Percentiles rank a stretch among this genome's conserved stretches.
phyloP scores from a whole-genome alignment of 768 basidiomycete genomes.

The Nidularia sp. region DNA sequence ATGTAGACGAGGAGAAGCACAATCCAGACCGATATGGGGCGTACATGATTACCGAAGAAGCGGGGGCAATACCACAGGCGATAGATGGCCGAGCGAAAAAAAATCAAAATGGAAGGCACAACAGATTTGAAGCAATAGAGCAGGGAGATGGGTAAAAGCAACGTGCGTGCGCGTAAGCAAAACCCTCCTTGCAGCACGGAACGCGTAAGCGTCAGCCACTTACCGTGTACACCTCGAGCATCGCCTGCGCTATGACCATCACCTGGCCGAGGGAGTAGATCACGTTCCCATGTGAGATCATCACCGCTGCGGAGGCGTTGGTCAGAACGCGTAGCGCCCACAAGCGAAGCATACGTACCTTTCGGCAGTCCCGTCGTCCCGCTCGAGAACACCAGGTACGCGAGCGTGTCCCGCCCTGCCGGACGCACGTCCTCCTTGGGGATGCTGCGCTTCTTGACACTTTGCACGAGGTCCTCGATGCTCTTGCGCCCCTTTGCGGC shows the following conservation, averaged over 20 bases:
- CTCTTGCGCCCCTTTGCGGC: conserved; percentile 31
- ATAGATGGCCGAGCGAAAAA: too few species aligned
- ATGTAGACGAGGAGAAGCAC: too few species aligned
- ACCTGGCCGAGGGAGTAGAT: conserved; percentile 38
- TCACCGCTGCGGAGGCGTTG: conserved; percentile 49
- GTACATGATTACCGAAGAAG: too few species aligned
- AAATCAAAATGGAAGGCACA: too few species aligned
- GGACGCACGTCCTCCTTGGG: conserved; percentile 38
- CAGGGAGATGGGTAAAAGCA: too few species aligned
- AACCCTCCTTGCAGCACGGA: background rate
- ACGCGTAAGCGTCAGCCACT: conserved; percentile 5
- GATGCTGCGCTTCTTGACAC: conserved; percentile 28
- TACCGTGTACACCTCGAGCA: conserved; percentile 33
- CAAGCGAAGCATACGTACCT: conserved; percentile 31
- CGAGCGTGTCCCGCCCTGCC: conserved; percentile 50
- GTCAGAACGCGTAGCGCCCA: background rate
- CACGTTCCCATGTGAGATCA: conserved; percentile 69
- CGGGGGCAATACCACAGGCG: too few species aligned
- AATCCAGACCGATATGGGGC: too few species aligned
- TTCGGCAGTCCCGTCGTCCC: conserved; percentile 77
- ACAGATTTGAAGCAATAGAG: too few species aligned
- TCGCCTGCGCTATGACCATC: conserved; percentile 20
- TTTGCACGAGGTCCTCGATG: conserved; percentile 39
- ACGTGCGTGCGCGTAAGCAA: too few species aligned
- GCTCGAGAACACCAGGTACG: conserved; percentile 73